These are phyloP conservation scores for Trichoderma asperelloides DNA, from an alignment of 495 filamentous ascomycete species.

Conservation along the genomic window DNA sequence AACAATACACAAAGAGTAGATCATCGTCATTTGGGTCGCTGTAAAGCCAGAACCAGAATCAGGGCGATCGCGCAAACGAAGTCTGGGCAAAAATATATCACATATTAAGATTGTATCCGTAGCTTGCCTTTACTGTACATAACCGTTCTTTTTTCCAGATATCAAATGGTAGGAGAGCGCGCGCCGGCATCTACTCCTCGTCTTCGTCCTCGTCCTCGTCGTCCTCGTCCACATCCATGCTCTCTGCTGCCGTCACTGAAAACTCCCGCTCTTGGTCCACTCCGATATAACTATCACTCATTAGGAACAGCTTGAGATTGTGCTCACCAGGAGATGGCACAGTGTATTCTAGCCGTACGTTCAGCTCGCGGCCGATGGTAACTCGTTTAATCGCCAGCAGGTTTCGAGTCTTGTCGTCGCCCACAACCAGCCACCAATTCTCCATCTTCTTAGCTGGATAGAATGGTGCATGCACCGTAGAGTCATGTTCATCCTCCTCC, in stretches of 20 bases:
- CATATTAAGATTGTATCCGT: slow-evolving; percentile 8
- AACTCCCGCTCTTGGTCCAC: slow-evolving; percentile 95
- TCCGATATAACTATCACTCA: slow-evolving; percentile 96
- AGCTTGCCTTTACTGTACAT: slow-evolving; percentile 9
- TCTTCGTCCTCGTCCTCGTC: slow-evolving; percentile 69
- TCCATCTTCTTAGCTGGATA: slow-evolving; percentile 90
- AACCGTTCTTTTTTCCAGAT: not conserved
- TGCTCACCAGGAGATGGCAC: slow-evolving; percentile 79
- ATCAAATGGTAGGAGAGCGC: not conserved
- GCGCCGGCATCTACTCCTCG: slow-evolving; percentile 19
- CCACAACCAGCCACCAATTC: slow-evolving; percentile 93
- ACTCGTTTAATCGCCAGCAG: slow-evolving; percentile 90
- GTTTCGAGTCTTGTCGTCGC: slow-evolving; percentile 78
- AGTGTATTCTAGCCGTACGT: slow-evolving; percentile 76
- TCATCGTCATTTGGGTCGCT: not conserved
- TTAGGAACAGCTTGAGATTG: slow-evolving; percentile 83
- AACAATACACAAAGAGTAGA: not conserved
- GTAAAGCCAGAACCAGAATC: not conserved
- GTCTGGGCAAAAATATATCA: not conserved
- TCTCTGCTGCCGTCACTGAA: slow-evolving; percentile 74
- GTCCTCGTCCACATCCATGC: slow-evolving; percentile 89
- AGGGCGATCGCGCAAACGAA: not conserved
- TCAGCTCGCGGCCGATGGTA: slow-evolving; percentile 69
- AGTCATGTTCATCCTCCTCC: slow-evolving; percentile 60
- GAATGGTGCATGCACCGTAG: slow-evolving; percentile 90